These are phyloP conservation scores for Auricularia sp. DNA, from an alignment of 768 basidiomycete species.

Conservation along the genomic window DNA sequence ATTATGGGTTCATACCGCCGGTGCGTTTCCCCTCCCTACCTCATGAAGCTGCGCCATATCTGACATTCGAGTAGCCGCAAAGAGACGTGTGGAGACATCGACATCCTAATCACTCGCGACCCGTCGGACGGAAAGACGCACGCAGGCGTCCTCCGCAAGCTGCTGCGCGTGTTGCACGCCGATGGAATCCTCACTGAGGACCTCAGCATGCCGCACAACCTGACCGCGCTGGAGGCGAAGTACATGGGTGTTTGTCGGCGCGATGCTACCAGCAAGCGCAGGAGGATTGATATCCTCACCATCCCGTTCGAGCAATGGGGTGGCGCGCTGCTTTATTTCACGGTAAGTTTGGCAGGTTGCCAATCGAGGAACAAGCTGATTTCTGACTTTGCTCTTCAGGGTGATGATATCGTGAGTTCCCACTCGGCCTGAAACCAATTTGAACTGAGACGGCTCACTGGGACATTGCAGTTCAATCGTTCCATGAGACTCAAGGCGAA, in stretches of 20 bases:
- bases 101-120: conserved; percentile 75
- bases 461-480: conserved; percentile 64
- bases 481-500: conserved; percentile 78
- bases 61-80: conserved; percentile 46
- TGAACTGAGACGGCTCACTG: not conserved
- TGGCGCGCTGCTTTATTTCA: conserved; percentile 86
- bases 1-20: conserved; percentile 90
- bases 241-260: conserved; percentile 75
- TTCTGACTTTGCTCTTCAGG: conserved; percentile 28
- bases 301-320: conserved; percentile 73
- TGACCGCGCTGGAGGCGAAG: conserved; percentile 55
- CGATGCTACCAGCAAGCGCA: conserved; percentile 32
- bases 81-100: conserved; percentile 80
- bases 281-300: conserved; percentile 78
- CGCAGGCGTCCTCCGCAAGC: conserved; percentile 51
- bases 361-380: too few relatives aligned
- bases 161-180: conserved; percentile 47
- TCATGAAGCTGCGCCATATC: not conserved
- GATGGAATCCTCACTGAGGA: conserved; percentile 70
- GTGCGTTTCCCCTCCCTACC: conserved; percentile 21
- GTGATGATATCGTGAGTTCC: conserved; percentile 74
- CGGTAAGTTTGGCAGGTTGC: conserved; percentile 34
- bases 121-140: conserved; percentile 66
- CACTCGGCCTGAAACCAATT: not conserved
- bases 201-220: conserved; percentile 59